Evolutionary conservation across 2,329 filamentous ascomycete species (phyloP).

Genomic region (Chaetoscypha palmicola): DNA sequence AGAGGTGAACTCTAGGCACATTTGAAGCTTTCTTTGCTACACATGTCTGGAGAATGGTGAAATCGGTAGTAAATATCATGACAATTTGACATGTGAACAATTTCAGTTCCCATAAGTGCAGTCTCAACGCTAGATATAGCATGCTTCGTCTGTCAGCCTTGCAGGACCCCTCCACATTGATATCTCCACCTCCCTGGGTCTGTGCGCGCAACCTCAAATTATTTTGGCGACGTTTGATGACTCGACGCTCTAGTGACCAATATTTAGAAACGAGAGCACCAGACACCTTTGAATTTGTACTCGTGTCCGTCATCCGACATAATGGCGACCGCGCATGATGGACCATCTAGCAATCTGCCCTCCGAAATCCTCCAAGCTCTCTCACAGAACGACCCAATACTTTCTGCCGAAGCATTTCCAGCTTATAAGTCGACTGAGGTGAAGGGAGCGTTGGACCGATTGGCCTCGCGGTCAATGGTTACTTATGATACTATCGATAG

Average conservation of each 20-base stretch:
- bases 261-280: constrained; percentile 2
- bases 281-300: constrained; percentile 4
- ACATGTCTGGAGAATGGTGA: too few species aligned
- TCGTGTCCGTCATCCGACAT: constrained; percentile 8
- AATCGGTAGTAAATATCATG: too few species aligned
- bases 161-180: not conserved
- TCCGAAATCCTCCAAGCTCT: constrained; percentile 60
- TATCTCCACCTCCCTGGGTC: not conserved
- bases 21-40: too few species aligned
- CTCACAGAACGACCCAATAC: constrained; percentile 54
- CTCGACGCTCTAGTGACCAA: not conserved
- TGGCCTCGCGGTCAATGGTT: constrained; percentile 80
- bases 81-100: too few species aligned
- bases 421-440: constrained; percentile 57
- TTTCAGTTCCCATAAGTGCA: too few species aligned
- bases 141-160: too few species aligned
- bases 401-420: constrained; percentile 65
- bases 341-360: constrained; percentile 47
- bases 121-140: too few species aligned
- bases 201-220: not conserved
- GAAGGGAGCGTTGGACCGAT: constrained; percentile 82
- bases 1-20: too few species aligned
- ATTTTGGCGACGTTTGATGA: constrained; percentile 6
- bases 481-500: constrained; percentile 75
- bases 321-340: constrained; percentile 40